Base-by-base conservation (phyloP, 441 rosid genomes). In the Sinapis alba region DNA sequence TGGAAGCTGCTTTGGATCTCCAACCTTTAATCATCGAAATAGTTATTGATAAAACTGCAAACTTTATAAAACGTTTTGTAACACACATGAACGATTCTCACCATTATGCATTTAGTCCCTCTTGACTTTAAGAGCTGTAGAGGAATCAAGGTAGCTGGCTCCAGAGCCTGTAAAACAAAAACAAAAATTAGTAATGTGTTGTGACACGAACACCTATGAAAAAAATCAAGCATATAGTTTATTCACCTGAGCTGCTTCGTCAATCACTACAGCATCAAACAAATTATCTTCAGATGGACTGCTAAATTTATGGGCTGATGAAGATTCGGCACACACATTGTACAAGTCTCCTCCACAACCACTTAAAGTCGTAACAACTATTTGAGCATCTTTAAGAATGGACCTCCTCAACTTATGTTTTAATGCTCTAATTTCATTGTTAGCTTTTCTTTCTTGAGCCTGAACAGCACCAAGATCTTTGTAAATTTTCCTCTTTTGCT, bases 341-440 rank as follows among this genome's bases (percentile, higher is more conserved):
- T 87, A 92, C 21, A 96, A 92, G 85, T 96, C 99, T 79, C 99
- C 98, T 83, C 99, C 99, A 81, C 90, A 94, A n/a, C 98, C 99
- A 75, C 99, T 90, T 80, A 94, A 79, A 18, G 99, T 96, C 5
- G 98, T 88, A 62, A 92, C 91, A 12, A 96, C 96, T 81, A 96
- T 92, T 80, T 96, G 98, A 74, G 98, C 99, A 79, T 94, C 99
- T 88, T 81, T 92, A 68, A 92, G 75, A 73, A 94, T 89, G 13
- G 90, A 84, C 81, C 84, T 96, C 76, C 97, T 87, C 81, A 96
- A 65, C 82, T 90, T 96, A 82, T 89, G 83, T 77, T 83, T 92
- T 83, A 86, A 80, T 20, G 86, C 81, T 84, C 84, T 89, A 36
- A 82, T 83, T 87, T 88, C 98, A 78, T 89, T 88, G 83, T 83